Evolutionary conservation across 1,139 yeast species (phyloP).

Genomic region (Taphrina populina): DNA sequence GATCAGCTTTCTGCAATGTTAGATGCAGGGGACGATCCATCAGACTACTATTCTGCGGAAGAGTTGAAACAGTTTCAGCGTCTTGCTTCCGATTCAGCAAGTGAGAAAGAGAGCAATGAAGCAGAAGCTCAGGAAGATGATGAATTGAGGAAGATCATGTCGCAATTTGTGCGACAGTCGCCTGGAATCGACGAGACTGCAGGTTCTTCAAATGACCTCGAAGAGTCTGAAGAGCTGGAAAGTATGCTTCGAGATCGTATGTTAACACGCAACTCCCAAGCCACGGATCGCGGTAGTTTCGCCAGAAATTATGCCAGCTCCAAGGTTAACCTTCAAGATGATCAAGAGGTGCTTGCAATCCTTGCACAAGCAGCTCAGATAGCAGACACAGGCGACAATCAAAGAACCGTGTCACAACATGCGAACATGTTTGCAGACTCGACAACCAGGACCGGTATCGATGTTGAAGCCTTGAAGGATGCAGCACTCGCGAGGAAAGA

Average conservation of each 20-base stretch:
- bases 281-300: neutral
- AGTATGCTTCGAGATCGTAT: slow-evolving; percentile 19
- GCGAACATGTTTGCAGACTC: neutral
- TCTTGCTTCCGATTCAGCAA: slow-evolving; percentile 11
- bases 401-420: neutral
- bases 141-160: slow-evolving; percentile 6
- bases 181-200: neutral
- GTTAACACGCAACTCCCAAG: neutral
- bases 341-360: neutral
- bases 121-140: neutral
- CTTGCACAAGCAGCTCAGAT: neutral
- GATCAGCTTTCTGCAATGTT: slow-evolving; percentile 26
- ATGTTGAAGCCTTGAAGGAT: neutral
- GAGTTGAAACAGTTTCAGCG: slow-evolving; percentile 17
- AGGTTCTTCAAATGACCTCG: no score
- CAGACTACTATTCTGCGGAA: slow-evolving; percentile 9
- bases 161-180: slow-evolving; percentile 6
- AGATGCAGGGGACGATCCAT: slow-evolving; percentile 8
- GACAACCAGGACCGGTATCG: slow-evolving; percentile 7
- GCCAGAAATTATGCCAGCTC: neutral
- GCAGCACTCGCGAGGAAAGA: slow-evolving; percentile 8
- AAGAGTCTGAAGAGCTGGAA: slow-evolving; percentile 2
- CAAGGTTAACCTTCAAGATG: neutral
- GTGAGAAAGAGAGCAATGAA: neutral
- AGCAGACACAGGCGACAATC: neutral